A percentile compares a stretch with the other conserved stretches of the same genome.
phyloP scores from a whole-genome alignment of 2,329 filamentous ascomycete genomes.

The Fusarium albosuccineum region DNA sequence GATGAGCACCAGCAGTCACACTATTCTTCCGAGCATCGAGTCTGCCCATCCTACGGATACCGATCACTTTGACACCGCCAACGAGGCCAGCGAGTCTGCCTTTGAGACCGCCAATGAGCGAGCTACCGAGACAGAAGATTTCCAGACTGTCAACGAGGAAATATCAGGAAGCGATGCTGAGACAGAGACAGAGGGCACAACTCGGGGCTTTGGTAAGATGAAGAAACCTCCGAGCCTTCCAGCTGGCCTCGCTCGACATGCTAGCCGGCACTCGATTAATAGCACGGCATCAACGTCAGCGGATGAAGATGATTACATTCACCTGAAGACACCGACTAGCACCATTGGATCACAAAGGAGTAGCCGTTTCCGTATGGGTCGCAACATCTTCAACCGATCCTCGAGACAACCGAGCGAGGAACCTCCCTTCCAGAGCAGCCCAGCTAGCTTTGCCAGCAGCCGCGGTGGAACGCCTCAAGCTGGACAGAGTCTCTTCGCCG shows the following conservation, averaged over 20 bases:
- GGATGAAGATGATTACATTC: conserved; percentile 73
- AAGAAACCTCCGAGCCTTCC: conserved; percentile 59
- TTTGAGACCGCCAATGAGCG: conserved; percentile 82
- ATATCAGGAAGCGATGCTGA: conserved; percentile 82
- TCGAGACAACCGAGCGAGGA: conserved; percentile 74
- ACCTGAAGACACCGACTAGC: conserved; percentile 71
- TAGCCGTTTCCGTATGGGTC: conserved; percentile 77
- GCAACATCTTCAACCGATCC: conserved; percentile 70
- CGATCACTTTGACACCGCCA: conserved; percentile 84
- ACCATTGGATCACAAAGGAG: conserved; percentile 73
- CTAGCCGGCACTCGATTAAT: conserved; percentile 77
- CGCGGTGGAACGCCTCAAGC: conserved; percentile 64
- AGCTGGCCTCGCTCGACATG: conserved; percentile 54
- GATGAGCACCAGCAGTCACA: conserved; percentile 35
- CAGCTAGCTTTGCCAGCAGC: conserved; percentile 66
- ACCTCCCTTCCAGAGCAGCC: conserved; percentile 69
- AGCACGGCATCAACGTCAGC: conserved; percentile 92
- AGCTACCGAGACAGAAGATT: conserved; percentile 90
- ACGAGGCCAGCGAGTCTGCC: conserved; percentile 77
- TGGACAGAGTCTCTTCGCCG: conserved; percentile 88
- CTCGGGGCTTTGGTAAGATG: conserved; percentile 58
- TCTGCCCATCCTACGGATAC: conserved; percentile 58
- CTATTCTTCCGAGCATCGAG: conserved; percentile 31
- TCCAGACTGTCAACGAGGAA: conserved; percentile 92
- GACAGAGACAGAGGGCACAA: conserved; percentile 85